A percentile compares a stretch with the other conserved stretches of the same genome.
Conservation (phyloP, 495 filamentous ascomycete genomes). For the Aspergillus avenaceus region DNA sequence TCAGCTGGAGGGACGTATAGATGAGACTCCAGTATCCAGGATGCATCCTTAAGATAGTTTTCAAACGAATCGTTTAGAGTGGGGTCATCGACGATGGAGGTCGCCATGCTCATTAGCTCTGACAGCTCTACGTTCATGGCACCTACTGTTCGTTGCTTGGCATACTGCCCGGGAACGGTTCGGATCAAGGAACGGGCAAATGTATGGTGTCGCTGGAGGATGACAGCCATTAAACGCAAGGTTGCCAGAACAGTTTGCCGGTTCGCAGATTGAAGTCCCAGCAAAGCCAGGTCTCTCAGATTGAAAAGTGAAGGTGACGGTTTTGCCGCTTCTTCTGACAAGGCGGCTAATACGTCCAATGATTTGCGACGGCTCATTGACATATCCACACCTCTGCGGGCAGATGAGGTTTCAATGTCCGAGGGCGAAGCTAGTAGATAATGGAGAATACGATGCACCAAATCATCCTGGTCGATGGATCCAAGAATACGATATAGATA, state of each 20-base stretch:
- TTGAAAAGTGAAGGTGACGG: conserved; percentile 88
- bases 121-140: conserved; percentile 78
- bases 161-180: conserved; percentile 57
- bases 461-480: conserved; percentile 82
- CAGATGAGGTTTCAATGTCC: conserved; percentile 14
- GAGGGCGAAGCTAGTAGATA: conserved; percentile 80
- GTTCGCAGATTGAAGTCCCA: conserved; percentile 78
- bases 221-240: conserved; percentile 75
- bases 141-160: conserved; percentile 67
- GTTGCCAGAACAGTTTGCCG: conserved; percentile 86
- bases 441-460: conserved; percentile 88
- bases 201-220: conserved; percentile 80
- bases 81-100: conserved; percentile 64
- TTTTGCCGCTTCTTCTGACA: conserved; percentile 57
- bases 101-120: conserved; percentile 66
- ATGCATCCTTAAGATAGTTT: conserved; percentile 74
- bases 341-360: conserved; percentile 75
- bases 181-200: conserved; percentile 74
- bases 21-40: conserved; percentile 74
- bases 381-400: conserved; percentile 51
- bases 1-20: conserved; percentile 30
- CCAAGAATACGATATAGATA: conserved; percentile 90
- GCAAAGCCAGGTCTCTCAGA: conserved; percentile 82
- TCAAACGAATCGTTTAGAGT: conserved; percentile 77
- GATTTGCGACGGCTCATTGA: conserved; percentile 75